Conservation (phyloP, 371 early-diverging fungal species). For the Syncephalastrum monosporum region DNA sequence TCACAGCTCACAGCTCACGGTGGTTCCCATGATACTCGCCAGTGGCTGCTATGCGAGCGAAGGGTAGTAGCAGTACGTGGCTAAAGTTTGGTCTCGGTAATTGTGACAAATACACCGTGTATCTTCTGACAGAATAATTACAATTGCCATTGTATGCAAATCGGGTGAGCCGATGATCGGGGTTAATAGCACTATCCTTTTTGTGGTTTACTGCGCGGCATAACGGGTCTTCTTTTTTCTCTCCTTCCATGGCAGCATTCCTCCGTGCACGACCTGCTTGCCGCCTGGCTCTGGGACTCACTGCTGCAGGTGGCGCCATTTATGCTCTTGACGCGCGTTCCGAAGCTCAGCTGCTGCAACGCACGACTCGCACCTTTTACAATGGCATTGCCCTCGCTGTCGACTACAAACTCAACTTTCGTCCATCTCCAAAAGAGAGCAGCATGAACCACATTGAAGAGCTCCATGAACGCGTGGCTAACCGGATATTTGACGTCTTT, state of each 20-base stretch:
- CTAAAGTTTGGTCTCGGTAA: no score
- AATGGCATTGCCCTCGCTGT: constrained; percentile 57
- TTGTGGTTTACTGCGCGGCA: background rate
- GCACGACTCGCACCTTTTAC: constrained; percentile 59
- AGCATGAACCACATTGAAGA: constrained; percentile 40
- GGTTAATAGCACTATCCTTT: no score
- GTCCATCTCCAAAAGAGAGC: constrained; percentile 46
- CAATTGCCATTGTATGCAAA: no score
- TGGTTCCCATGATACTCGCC: no score
- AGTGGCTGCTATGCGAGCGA: no score
- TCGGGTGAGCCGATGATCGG: no score
- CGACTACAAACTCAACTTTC: constrained; percentile 81
- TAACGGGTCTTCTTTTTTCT: background rate
- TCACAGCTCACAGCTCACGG: no score
- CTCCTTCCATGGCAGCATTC: constrained; percentile 7
- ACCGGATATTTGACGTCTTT: constrained; percentile 78
- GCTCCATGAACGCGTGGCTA: constrained; percentile 69
- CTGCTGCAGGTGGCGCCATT: constrained; percentile 27
- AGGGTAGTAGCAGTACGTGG: no score
- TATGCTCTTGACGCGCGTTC: constrained; percentile 51
- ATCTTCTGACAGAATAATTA: no score
- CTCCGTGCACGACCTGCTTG: constrained; percentile 1
- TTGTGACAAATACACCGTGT: no score
- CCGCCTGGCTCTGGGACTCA: constrained; percentile 11
- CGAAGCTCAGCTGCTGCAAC: constrained; percentile 56